Percentiles rank a stretch among this genome's conserved stretches.
Evolutionary conservation across 2,329 filamentous ascomycete genomes (phyloP).

Genomic region (Fusarium begoniae): DNA sequence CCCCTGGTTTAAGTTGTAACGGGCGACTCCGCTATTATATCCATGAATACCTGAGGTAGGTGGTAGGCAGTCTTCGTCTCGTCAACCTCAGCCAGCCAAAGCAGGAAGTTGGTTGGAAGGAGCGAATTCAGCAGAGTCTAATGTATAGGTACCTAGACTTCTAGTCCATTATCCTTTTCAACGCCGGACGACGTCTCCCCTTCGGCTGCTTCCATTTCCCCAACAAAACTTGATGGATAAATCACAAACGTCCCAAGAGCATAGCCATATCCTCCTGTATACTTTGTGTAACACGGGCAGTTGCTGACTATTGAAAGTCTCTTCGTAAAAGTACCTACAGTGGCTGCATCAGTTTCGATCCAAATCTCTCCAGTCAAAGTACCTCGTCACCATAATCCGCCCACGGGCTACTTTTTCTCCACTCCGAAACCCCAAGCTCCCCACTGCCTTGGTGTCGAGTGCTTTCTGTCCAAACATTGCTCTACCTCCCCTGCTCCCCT

Average conservation of each 20-base stretch:
- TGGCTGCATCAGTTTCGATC: slow-evolving; percentile 7
- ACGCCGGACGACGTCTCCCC: neutral
- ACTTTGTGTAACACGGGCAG: neutral
- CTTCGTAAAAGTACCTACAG: slow-evolving; percentile 4
- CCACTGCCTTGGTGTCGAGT: slow-evolving; percentile 26
- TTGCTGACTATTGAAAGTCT: slow-evolving; percentile 16
- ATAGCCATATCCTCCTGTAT: neutral
- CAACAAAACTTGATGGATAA: neutral
- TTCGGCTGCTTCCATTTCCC: neutral
- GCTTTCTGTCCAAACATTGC: slow-evolving; percentile 35
- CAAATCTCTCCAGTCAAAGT: slow-evolving; percentile 17
- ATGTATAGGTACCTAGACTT: neutral
- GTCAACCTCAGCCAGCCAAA: neutral
- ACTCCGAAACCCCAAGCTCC: slow-evolving; percentile 10
- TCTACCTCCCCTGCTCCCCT: slow-evolving; percentile 33
- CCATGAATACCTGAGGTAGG: neutral
- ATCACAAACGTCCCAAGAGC: neutral
- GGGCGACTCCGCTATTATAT: neutral
- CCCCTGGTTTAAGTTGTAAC: neutral
- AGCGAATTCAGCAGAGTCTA: neutral
- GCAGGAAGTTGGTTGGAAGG: neutral
- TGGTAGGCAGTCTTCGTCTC: neutral
- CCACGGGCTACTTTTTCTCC: slow-evolving; percentile 16
- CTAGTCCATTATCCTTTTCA: neutral
- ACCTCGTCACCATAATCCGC: slow-evolving; percentile 15